Percentiles rank a stretch among this genome's conserved stretches.
Conservation (phyloP, 2,329 filamentous ascomycete genomes). For the Trichoderma aggressivum region DNA sequence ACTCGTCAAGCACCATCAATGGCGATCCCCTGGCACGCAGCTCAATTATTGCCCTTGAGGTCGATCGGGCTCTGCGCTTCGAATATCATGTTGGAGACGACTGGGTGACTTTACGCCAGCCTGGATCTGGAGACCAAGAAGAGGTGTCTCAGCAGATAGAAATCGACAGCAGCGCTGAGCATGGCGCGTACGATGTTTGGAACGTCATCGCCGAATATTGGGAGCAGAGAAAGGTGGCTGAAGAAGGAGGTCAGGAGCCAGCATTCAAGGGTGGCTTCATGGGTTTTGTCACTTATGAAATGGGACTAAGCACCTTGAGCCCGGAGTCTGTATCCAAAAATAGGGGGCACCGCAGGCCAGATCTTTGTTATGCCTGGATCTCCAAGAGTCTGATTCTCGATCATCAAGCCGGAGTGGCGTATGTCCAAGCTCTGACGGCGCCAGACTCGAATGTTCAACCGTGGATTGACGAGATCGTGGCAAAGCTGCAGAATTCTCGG, state of each 20-base stretch:
- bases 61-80: constrained; percentile 54
- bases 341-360: constrained; percentile 50
- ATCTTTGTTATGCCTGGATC: constrained; percentile 73
- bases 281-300: constrained; percentile 82
- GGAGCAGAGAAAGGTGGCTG: constrained; percentile 28
- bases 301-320: constrained; percentile 54
- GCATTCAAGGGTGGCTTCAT: constrained; percentile 82
- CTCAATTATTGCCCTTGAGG: constrained; percentile 70
- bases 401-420: constrained; percentile 57
- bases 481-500: constrained; percentile 32
- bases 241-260: constrained; percentile 22
- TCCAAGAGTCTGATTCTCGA: constrained; percentile 76
- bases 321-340: constrained; percentile 27
- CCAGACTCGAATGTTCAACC: constrained; percentile 25
- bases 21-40: constrained; percentile 49
- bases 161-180: constrained; percentile 26
- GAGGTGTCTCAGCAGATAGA: constrained; percentile 29
- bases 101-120: constrained; percentile 32
- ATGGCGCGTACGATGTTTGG: constrained; percentile 43
- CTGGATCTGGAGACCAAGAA: constrained; percentile 21
- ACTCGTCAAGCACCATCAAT: constrained; percentile 55
- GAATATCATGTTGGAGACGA: constrained; percentile 54
- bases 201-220: constrained; percentile 48
- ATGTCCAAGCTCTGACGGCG: constrained; percentile 54
- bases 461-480: constrained; percentile 33